phyloP scores from a whole-genome alignment of 75 land plant genomes.

The Cunninghamia lanceolata region DNA sequence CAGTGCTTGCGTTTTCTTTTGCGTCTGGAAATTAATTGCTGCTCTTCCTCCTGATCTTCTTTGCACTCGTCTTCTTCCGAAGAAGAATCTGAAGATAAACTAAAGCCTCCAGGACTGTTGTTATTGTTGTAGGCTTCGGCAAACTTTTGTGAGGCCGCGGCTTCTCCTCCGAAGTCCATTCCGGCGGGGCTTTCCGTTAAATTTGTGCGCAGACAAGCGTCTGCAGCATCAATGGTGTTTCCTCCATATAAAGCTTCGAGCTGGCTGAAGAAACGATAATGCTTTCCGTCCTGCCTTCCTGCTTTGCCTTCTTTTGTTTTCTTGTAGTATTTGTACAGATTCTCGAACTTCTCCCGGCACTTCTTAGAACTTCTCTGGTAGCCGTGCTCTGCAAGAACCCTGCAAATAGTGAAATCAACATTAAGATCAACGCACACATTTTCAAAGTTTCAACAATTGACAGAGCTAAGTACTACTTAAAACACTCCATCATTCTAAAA shows the following conservation, averaged over 20 bases:
- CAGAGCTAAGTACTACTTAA: neutral
- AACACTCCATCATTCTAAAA: neutral
- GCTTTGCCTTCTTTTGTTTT: slow-evolving; percentile 83
- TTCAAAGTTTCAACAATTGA: neutral
- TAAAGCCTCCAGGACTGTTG: neutral
- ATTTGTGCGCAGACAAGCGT: slow-evolving; percentile 10
- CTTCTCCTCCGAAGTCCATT: neutral
- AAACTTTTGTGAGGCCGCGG: neutral
- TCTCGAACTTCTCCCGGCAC: slow-evolving; percentile 91
- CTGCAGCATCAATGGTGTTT: slow-evolving; percentile 13
- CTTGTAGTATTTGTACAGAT: slow-evolving; percentile 90
- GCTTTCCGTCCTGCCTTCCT: slow-evolving; percentile 81
- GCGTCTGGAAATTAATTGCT: slow-evolving; percentile 7
- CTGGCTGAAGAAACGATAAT: slow-evolving; percentile 78
- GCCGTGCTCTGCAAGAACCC: slow-evolving; percentile 72
- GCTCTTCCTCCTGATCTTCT: slow-evolving; percentile 10
- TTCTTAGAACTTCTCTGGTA: slow-evolving; percentile 85
- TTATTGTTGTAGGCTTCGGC: slow-evolving; percentile 6
- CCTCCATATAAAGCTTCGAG: slow-evolving; percentile 78
- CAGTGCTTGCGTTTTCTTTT: slow-evolving; percentile 32
- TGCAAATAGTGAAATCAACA: slow-evolving; percentile 15
- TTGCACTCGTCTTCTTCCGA: slow-evolving; percentile 19
- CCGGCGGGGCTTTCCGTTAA: neutral
- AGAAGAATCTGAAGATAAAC: slow-evolving; percentile 1
- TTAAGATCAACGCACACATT: neutral